A percentile compares a stretch with the other conserved stretches of the same genome.
Evolutionary conservation across 148 eudicot species (phyloP).

Genomic region (Heliamphora exappendiculata): DNA sequence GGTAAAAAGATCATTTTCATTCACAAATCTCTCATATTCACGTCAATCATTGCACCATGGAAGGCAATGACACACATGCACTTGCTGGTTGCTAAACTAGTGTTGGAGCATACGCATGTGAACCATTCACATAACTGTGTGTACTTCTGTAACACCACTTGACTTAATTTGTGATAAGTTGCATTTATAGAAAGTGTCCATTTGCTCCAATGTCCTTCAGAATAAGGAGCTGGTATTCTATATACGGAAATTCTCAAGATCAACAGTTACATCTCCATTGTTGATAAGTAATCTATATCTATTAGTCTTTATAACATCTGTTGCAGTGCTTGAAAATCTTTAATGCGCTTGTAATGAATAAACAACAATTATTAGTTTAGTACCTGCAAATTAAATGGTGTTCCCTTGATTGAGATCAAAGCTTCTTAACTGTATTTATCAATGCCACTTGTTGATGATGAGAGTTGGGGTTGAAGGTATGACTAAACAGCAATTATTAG

Average conservation of each 20-base stretch:
- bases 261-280: neutral
- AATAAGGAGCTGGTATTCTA: neutral
- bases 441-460: neutral
- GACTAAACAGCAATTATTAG: too few relatives aligned
- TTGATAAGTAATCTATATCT: neutral
- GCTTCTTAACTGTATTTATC: neutral
- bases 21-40: neutral
- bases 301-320: neutral
- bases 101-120: too few relatives aligned
- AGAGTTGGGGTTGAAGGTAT: neutral
- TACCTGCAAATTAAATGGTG: neutral
- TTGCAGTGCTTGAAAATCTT: neutral
- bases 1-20: slow-evolving; percentile 14
- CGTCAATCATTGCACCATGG: neutral
- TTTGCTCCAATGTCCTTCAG: neutral
- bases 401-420: neutral
- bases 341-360: neutral
- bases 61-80: neutral
- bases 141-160: neutral
- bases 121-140: neutral
- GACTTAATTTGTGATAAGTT: neutral
- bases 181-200: neutral
- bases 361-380: neutral
- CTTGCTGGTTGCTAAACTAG: neutral
- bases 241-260: neutral